Evolutionary conservation across 345 rosid genomes (phyloP).

Genomic region (Boechera divaricarpa): DNA sequence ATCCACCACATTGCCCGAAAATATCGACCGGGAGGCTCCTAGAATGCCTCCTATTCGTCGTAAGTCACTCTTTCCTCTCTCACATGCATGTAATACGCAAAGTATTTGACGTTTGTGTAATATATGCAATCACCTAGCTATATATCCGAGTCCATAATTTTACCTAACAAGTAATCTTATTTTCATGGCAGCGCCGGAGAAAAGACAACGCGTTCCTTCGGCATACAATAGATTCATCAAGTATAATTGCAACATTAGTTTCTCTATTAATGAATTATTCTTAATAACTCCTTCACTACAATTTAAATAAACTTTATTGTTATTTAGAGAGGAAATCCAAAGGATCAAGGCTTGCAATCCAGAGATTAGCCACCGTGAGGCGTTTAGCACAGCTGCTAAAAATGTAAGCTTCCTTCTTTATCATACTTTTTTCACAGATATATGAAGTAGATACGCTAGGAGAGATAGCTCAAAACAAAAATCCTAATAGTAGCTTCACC

Average conservation of each 20-base stretch:
- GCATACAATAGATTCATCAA: constrained; percentile 97
- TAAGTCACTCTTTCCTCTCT: constrained; percentile 46
- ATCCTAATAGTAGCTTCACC: background rate
- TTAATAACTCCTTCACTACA: background rate
- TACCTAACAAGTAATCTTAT: background rate
- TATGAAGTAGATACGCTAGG: background rate
- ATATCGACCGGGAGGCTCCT: constrained; percentile 62
- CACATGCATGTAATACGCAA: background rate
- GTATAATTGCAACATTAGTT: constrained; percentile 45
- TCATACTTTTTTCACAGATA: background rate
- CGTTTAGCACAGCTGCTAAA: constrained; percentile 98
- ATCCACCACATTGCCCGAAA: constrained; percentile 39
- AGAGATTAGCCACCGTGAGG: constrained; percentile 95
- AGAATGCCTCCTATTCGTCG: constrained; percentile 84
- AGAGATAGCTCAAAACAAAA: background rate
- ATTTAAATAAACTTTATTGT: background rate
- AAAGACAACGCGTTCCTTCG: constrained; percentile 97
- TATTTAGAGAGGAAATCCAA: constrained; percentile 90
- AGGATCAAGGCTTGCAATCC: constrained; percentile 97
- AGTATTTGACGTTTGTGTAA: background rate
- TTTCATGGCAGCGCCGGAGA: constrained; percentile 81
- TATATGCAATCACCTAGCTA: background rate
- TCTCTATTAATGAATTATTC: background rate
- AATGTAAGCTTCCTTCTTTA: constrained; percentile 62
- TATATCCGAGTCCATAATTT: background rate